Base-by-base conservation (phyloP, 352 stramenopile genomes). In the Phytophthora hibernalis region DNA sequence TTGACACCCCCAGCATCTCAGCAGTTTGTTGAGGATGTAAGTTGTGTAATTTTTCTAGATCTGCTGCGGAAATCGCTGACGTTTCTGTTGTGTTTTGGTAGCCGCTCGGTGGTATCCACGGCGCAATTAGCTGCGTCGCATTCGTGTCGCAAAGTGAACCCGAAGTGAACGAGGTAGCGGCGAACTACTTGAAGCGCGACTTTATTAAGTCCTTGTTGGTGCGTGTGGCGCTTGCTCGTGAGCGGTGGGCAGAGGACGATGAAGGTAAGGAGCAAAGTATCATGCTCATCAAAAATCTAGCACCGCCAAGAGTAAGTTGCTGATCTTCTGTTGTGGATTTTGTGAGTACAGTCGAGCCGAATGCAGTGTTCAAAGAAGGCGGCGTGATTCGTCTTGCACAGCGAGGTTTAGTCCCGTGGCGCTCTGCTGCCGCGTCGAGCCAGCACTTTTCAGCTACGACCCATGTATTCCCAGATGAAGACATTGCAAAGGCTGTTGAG, bases 161-260 rank as follows among this genome's bases (percentile, higher is more conserved):
- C 18, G 60, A 79, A 6, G 65, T 70, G 1, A 58, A 66, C 20
- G 70, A 83, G 5, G 58, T 77, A 20, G 84, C 82, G n/a, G 48
- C 65, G 12, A 69, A 65, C 28, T 85, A 76, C 53, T 68, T 93
- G 22, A 93, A 93, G 59, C 80, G 68, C 24, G 85, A 93, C 54
- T 87, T 91, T 59, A 51, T 86, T 18, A 90, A 88, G 54, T 89
- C 85, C 15, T 58, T 91, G 54, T 43, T 82, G 54, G 52, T 90
- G 3, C 82, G 85, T 54, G 49, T 87, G 12, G 75, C 85, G 20
- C 61, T 91, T 40, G 73, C 85, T 53, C 68, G 71, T 37, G 83
- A 92, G 57, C 68, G 73, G 21, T 81, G 72, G 56, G 54, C 45
- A 1, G 77, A 87, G 22, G 68, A 82, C 40, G 68, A 67, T 2